These are phyloP conservation scores for Aspergillus pseudoglaucus DNA, from an alignment of 2,329 filamentous ascomycete species.

Conservation along the genomic window DNA sequence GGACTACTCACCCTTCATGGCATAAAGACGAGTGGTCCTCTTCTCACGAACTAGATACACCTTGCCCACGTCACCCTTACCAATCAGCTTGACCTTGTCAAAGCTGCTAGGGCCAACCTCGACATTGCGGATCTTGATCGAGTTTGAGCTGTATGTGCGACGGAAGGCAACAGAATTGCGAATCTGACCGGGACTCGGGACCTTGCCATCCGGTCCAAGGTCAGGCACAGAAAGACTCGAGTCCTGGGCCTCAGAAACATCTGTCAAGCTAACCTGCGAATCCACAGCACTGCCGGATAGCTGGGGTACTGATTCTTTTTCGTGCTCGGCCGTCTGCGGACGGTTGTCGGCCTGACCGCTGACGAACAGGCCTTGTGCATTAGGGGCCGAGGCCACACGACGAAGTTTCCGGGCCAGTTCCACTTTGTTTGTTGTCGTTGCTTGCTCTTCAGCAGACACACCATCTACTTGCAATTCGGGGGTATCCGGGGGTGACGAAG, in stretches of 20 bases:
- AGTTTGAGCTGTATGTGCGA: conserved; percentile 96
- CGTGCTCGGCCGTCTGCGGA: conserved; percentile 77
- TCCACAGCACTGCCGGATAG: conserved; percentile 46
- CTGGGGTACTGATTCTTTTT: conserved; percentile 68
- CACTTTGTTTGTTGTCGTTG: conserved; percentile 77
- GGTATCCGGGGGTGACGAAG: conserved; percentile 86
- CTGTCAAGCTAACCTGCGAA: conserved; percentile 50
- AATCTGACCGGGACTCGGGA: conserved; percentile 61
- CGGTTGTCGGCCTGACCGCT: conserved; percentile 56
- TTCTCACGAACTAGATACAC: conserved; percentile 97
- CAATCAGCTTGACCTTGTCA: conserved; percentile 99
- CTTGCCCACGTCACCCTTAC: conserved; percentile 97
- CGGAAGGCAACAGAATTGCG: conserved; percentile 68
- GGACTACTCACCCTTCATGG: conserved; percentile 79
- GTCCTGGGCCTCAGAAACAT: conserved; percentile 30
- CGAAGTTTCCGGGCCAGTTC: conserved; percentile 88
- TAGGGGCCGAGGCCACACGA: conserved; percentile 91
- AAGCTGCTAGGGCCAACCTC: conserved; percentile 94
- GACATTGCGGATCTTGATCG: conserved; percentile 95
- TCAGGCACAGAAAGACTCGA: conserved; percentile 25
- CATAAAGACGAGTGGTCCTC: conserved; percentile 90
- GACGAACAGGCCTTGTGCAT: conserved; percentile 86
- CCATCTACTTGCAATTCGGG: conserved; percentile 69
- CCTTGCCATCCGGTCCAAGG: conserved; percentile 51
- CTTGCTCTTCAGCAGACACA: conserved; percentile 58